phyloP scores from a whole-genome alignment of 2,329 filamentous ascomycete species.

The Pseudogymnoascus sp. region DNA sequence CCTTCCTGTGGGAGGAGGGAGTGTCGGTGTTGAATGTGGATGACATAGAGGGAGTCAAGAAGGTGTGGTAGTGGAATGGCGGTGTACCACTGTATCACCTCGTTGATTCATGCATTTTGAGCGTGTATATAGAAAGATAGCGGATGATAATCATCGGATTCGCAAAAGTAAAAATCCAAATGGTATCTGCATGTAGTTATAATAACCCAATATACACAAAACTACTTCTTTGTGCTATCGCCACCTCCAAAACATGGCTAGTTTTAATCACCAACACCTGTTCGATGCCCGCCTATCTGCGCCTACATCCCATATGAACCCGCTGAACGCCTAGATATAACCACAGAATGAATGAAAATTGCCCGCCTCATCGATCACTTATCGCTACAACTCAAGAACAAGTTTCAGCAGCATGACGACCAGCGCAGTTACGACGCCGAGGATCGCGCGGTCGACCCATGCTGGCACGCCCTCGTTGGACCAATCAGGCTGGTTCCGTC shows the following conservation, averaged over 20 bases:
- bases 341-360: background rate
- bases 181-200: background rate
- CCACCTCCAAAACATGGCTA: background rate
- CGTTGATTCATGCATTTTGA: background rate
- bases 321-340: background rate
- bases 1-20: slow-evolving; percentile 45
- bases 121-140: background rate
- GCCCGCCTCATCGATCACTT: background rate
- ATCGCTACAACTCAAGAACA: slow-evolving; percentile 16
- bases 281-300: background rate
- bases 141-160: background rate
- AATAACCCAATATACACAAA: background rate
- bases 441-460: slow-evolving; percentile 78
- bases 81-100: background rate
- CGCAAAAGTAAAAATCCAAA: background rate
- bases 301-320: background rate
- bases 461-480: slow-evolving; percentile 49
- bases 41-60: slow-evolving; percentile 30
- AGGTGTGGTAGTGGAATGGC: background rate
- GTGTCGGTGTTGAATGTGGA: slow-evolving; percentile 56
- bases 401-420: slow-evolving; percentile 61
- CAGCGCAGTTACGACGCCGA: slow-evolving; percentile 61
- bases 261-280: background rate
- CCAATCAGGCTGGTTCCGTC: slow-evolving; percentile 14
- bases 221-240: background rate